Conservation (phyloP, 805 yeast species). For the Candida wancherniae region DNA sequence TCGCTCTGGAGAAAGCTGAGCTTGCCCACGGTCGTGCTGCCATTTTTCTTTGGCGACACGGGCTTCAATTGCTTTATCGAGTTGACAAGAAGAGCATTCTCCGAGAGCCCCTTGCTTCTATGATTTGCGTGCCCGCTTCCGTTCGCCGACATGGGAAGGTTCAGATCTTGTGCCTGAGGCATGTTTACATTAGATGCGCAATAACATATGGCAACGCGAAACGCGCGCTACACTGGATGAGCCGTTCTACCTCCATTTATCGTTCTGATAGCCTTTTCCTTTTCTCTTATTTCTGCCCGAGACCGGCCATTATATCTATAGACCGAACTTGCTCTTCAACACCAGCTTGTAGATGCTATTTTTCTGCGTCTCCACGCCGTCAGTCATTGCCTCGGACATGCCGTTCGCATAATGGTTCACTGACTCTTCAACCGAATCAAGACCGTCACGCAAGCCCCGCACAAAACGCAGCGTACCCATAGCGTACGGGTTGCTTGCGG, state of each 20-base stretch:
- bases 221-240: too few relatives aligned
- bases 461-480: conserved; percentile 34
- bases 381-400: conserved; percentile 50
- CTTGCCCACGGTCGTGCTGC: conserved; percentile 17
- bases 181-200: too few relatives aligned
- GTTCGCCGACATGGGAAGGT: too few relatives aligned
- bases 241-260: too few relatives aligned
- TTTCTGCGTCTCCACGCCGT: conserved; percentile 46
- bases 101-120: too few relatives aligned
- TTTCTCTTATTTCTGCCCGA: too few relatives aligned
- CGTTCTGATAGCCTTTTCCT: too few relatives aligned
- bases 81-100: too few relatives aligned
- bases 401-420: conserved; percentile 54
- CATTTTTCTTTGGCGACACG: conserved; percentile 24
- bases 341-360: conserved; percentile 48
- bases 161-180: too few relatives aligned
- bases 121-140: too few relatives aligned
- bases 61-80: conserved; percentile 16
- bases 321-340: conserved; percentile 50
- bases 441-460: conserved; percentile 47
- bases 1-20: conserved; percentile 29
- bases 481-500: conserved; percentile 27
- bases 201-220: too few relatives aligned
- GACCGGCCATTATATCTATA: too few relatives aligned
- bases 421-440: conserved; percentile 50